These are phyloP conservation scores for Cocos nucifera DNA, from an alignment of 176 grass and related monocot genomes.

Conservation along the genomic window DNA sequence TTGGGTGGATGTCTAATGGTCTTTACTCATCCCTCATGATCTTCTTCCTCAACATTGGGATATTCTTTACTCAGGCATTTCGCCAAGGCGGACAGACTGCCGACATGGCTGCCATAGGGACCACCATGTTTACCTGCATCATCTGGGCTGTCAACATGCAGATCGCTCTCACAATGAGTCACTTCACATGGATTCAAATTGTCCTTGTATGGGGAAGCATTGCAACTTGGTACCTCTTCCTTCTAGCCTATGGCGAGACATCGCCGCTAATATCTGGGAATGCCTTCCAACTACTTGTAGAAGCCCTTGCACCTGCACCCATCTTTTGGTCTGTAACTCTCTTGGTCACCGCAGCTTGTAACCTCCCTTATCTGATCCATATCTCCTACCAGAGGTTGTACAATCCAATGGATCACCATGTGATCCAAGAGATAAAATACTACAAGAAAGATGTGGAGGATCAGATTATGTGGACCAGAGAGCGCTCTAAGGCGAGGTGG, in stretches of 20 bases:
- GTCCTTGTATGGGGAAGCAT: constrained; percentile 94
- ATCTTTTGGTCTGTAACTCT: constrained; percentile 64
- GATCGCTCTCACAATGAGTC: constrained; percentile 92
- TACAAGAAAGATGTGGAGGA: constrained; percentile 70
- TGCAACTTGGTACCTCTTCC: constrained; percentile 84
- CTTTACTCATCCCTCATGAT: constrained; percentile 83
- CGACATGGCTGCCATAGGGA: constrained; percentile 88
- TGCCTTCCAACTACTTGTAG: constrained; percentile 60
- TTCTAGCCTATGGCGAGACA: constrained; percentile 61
- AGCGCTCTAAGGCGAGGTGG: constrained; percentile 69
- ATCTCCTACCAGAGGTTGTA: constrained; percentile 82
- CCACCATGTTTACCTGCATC: constrained; percentile 95
- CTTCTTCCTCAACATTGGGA: constrained; percentile 82
- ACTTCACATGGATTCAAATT: constrained; percentile 99
- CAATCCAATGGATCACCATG: constrained; percentile 91
- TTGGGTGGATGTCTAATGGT: constrained; percentile 98
- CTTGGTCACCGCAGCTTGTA: constrained; percentile 69
- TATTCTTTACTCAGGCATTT: constrained; percentile 71
- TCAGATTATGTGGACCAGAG: constrained; percentile 89
- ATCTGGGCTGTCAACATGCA: constrained; percentile 97
- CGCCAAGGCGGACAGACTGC: constrained; percentile 67
- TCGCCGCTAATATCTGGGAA: constrained; percentile 34
- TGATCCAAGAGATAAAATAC: constrained; percentile 97
- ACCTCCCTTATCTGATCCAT: constrained; percentile 75
- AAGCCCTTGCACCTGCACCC: constrained; percentile 81